Base-by-base conservation (phyloP, 169 alveolate genomes). In the Plasmodium cynomolgi region DNA sequence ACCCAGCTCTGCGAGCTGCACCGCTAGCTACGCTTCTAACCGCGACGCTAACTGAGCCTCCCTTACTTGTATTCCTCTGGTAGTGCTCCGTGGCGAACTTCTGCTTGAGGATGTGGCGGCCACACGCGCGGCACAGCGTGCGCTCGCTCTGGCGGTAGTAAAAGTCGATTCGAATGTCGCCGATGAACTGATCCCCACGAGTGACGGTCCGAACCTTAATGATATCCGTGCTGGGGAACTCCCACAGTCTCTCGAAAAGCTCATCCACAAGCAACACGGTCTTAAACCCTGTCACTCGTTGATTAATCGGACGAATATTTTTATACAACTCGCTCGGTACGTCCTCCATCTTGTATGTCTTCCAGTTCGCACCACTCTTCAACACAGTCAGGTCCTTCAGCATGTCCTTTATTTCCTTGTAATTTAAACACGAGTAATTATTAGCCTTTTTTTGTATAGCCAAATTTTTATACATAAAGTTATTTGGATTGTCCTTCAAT, bases 11-110 rank as follows among this genome's bases (percentile, higher is more conserved):
- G 50, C 73, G 4, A 23, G 7, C 11, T n/a, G 15, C 20, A 8
- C 50, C 50, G 15, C 50, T 41, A 41, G 0, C 3, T 9, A 15
- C 2, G 44, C 44, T 6, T 4, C 44, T 37, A 41, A 37, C 11
- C 3, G 5, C 4, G 37, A 34, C 2, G 23, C 26, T 34, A 9
- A 39, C 41, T 26, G 8, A 20, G 17, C 11, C 17, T 4, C 31
- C 54, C 54, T 72, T 84, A 85, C 93, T 75, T 50, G 74, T 85
- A 54, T 90, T 90, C 37, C 95, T 92, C 34, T 95, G 97, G 91
- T 95, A 95, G 56, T 95, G 97, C 31, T 95, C 97, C 6, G 97
- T 95, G 8, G 97, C 97, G 62, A 95, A 95, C 37, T 95, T 95
- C 47, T 95, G 97, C 81, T 95, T 95, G 71, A 95, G 80, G 13